phyloP scores from a whole-genome alignment of 805 yeast species.

The Candida tammaniensis region DNA sequence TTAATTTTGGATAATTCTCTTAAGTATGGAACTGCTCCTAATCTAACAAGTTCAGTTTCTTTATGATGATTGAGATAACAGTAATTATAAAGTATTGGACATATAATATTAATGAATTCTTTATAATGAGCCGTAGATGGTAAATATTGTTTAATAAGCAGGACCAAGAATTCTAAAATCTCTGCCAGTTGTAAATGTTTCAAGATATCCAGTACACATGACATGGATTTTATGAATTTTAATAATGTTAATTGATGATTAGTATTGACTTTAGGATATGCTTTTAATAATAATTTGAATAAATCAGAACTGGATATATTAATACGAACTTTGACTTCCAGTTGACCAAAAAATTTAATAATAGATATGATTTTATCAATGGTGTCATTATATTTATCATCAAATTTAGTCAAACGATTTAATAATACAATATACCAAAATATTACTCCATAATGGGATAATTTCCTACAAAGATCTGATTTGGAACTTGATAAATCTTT shows the following conservation, averaged over 20 bases:
- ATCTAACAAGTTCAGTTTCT: constrained; percentile 44
- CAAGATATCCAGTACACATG: constrained; percentile 33
- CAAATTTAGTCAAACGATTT: constrained; percentile 23
- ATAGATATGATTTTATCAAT: constrained; percentile 36
- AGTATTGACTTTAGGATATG: constrained; percentile 29
- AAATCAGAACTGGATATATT: constrained; percentile 37
- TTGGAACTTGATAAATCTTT: constrained; percentile 36
- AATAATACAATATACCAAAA: constrained; percentile 42
- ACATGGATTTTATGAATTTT: constrained; percentile 44
- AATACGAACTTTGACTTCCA: constrained; percentile 44
- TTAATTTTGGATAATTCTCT: constrained; percentile 37
- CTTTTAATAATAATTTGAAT: constrained; percentile 40
- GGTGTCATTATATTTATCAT: constrained; percentile 3
- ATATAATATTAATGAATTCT: constrained; percentile 41
- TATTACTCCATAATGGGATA: constrained; percentile 41
- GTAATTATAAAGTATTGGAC: constrained; percentile 51
- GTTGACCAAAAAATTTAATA: constrained; percentile 41
- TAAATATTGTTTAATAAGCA: constrained; percentile 23
- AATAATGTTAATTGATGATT: constrained; percentile 38
- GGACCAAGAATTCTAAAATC: constrained; percentile 43
- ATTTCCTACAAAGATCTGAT: constrained; percentile 40
- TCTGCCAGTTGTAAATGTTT: constrained; percentile 36
- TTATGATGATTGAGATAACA: constrained; percentile 46
- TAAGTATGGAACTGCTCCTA: constrained; percentile 48
- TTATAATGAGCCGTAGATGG: constrained; percentile 30